Evolutionary conservation across 2,329 filamentous ascomycete species (phyloP), one percentile per base, ranked within the genome.

Genomic region (Ascochyta lentis): DNA sequence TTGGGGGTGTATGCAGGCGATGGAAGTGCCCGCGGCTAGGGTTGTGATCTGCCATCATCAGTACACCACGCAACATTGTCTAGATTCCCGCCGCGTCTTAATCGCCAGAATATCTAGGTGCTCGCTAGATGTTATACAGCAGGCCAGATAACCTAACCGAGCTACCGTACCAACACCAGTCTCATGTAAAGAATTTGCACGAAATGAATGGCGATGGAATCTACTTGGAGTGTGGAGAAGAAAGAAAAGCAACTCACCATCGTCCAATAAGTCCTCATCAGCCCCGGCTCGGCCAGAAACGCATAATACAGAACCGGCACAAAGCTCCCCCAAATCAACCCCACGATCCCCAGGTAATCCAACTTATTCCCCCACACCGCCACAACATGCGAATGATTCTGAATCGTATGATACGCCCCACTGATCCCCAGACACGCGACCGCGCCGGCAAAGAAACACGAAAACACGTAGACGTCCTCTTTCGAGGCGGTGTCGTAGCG

Each of bases 301-400:
- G 76, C 79, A 65, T 84, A 84, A 64, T 83, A 84, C 56, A 99
- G 76, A 45, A 90, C 89, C 2, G 95, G 93, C 41, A 98, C 86
- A 71, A 94, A 96, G 72, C 89, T 94, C 6, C 95, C 95, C 64
- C 94, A 90, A 56, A 98, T 98, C 64, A 99, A 79, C 44, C 88
- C 86, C 27, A 98, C 91, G 65, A 99, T 99, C 6, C 95, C 95
- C 5, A 94, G 86, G 73, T 99, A 98, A 73, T 99, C 95, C 53
- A 98, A 79, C 75, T 96, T 91, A 74, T 98, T 98, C 10, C 93
- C 93, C 80, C 92, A 90, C 59, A 85, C 88, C 2, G 89, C 87
- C 13, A 97, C 91, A 1, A 78, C 77, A 34, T 86, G 85, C 16
- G 90, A 95, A 75, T 99, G 95, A 64, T 97, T 96, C 22, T 83